Evolutionary conservation across 2,329 filamentous ascomycete species (phyloP), one percentile per base, ranked within the genome.

Genomic region (Sphaerulina vaccinii): DNA sequence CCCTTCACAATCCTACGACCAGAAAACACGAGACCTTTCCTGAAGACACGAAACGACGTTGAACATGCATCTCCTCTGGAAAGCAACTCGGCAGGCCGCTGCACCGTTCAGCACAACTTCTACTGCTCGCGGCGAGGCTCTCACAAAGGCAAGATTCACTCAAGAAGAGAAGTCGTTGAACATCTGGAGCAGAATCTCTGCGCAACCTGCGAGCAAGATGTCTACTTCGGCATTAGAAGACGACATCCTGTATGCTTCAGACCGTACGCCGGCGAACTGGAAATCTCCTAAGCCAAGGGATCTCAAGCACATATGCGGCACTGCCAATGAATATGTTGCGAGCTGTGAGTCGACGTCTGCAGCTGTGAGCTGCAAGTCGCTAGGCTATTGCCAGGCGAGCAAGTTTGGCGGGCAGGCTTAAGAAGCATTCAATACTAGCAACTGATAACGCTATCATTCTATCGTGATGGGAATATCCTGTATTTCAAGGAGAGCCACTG

Each of bases 31-130:
- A n/a, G 32, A 35, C 13, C 13, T n/a, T 5, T 35, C 32, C 5
- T n/a, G 11, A 5, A 6, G 5, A 35, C 5, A 15, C 13, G 13
- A 5, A n/a, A 11, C 32, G 16, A 15, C 13, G 5, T n/a, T 5
- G 32, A 38, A 27, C 3, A 47, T 47, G 44, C 44, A 47, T 11
- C 33, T 47, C n/a, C 44, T 47, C 15, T 47, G 44, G 44, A 47
- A 47, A 47, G 44, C 44, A n/a, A 47, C 44, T 18, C 33, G 44
- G 16, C 44, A 47, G 27, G 44, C 44, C 44, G 38, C 44, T 35
- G 44, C 33, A 8, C 44, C 44, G 44, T 47, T 47, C 44, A 47
- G 44, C 44, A 47, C 44, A 18, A 38, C 44, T n/a, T 47, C 44
- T 2, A 47, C 44, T 27, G 44, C 44, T 2, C 33, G 44, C 1